Evolutionary conservation across 176 grass and related monocot species (phyloP).

Genomic region (Lolium rigidum): DNA sequence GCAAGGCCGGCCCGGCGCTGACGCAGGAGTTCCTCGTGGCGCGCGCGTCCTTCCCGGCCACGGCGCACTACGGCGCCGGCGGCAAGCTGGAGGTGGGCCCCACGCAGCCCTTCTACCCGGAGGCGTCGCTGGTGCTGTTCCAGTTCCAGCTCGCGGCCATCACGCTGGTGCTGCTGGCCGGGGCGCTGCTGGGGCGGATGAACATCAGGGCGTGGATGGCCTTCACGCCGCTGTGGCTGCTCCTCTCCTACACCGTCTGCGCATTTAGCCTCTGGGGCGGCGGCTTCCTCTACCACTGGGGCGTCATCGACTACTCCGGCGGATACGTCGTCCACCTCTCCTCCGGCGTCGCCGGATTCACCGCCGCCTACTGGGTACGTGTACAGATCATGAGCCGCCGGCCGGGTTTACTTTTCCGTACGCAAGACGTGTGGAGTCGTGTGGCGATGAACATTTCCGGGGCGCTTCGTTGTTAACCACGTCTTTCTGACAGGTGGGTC

Average conservation of each 20-base stretch:
- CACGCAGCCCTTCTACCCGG: conserved; percentile 71
- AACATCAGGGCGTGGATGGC: conserved; percentile 90
- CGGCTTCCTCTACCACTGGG: conserved; percentile 92
- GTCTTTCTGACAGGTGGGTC: conserved; percentile 59
- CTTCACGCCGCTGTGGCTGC: conserved; percentile 71
- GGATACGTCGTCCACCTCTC: conserved; percentile 94
- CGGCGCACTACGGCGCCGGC: conserved; percentile 45
- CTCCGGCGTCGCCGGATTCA: conserved; percentile 83
- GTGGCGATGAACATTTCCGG: too few relatives aligned
- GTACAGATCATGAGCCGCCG: too few relatives aligned
- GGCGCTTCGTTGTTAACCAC: neutral
- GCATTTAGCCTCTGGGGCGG: conserved; percentile 85
- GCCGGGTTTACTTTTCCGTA: neutral
- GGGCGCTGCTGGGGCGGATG: conserved; percentile 75
- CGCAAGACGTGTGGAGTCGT: neutral
- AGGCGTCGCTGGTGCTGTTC: conserved; percentile 74
- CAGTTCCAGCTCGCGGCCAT: conserved; percentile 73
- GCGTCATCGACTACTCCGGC: conserved; percentile 94
- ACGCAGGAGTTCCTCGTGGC: conserved; percentile 51
- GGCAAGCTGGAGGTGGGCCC: conserved; percentile 49
- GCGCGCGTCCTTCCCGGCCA: conserved; percentile 61
- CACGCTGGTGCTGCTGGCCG: conserved; percentile 78
- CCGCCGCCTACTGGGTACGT: conserved; percentile 77
- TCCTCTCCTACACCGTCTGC: conserved; percentile 75
- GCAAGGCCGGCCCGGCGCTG: conserved; percentile 57